These are phyloP conservation scores for Citrullus amarus DNA, from an alignment of 306 rosid species.

Conservation along the genomic window DNA sequence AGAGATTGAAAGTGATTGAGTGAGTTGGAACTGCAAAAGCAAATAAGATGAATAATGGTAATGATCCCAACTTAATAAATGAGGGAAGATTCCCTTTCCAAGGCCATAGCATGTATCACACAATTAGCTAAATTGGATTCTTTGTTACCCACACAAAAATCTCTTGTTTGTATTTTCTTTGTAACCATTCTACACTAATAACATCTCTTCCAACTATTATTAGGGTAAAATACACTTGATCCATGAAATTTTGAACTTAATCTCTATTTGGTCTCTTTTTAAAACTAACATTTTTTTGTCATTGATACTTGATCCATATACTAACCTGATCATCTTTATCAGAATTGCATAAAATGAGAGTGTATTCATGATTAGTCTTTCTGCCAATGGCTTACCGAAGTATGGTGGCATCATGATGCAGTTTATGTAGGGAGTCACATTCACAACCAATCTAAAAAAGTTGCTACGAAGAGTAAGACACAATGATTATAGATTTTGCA, in stretches of 20 bases:
- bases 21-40: background rate
- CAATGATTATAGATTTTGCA: background rate
- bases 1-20: background rate
- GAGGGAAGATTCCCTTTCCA: background rate
- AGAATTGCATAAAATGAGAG: background rate
- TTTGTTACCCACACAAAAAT: background rate
- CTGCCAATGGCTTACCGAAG: background rate
- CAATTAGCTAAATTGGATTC: background rate
- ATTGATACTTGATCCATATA: background rate
- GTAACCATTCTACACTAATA: too few species aligned
- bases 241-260: too few species aligned
- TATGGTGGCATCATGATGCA: constrained; percentile 1
- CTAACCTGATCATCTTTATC: background rate
- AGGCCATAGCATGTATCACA: background rate
- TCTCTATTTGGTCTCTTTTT: too few species aligned
- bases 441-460: background rate
- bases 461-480: background rate
- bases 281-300: too few species aligned
- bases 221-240: too few species aligned
- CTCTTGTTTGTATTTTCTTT: background rate
- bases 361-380: background rate
- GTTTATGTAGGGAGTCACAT: background rate
- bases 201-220: too few species aligned
- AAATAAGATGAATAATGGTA: background rate
- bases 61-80: background rate